These are phyloP conservation scores for Phytophthora sojae DNA, from an alignment of 352 stramenopile species.

Conservation along the genomic window DNA sequence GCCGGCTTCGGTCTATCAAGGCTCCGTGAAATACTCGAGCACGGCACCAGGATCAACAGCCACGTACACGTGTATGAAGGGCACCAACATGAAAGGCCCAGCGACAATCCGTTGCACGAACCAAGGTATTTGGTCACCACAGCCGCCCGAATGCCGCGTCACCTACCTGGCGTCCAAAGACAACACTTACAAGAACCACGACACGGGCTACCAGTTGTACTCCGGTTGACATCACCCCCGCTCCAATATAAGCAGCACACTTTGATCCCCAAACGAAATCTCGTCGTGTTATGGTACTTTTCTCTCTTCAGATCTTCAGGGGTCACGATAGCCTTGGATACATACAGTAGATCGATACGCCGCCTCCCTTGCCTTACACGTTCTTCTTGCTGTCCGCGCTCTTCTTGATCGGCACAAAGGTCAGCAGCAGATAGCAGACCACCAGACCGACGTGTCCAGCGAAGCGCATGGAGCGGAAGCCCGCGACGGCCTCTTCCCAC, in stretches of 20 bases:
- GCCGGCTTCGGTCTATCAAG: slow-evolving; percentile 49
- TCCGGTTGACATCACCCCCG: slow-evolving; percentile 44
- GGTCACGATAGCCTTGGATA: slow-evolving; percentile 19
- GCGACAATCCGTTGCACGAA: slow-evolving; percentile 42
- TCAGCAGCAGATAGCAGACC: slow-evolving; percentile 48
- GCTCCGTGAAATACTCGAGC: slow-evolving; percentile 46
- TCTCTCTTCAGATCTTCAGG: slow-evolving; percentile 11
- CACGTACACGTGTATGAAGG: slow-evolving; percentile 53
- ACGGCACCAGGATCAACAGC: slow-evolving; percentile 44
- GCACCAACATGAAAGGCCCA: slow-evolving; percentile 44
- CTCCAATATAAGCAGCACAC: not conserved
- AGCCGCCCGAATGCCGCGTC: slow-evolving; percentile 51
- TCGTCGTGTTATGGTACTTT: slow-evolving; percentile 32
- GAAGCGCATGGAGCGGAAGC: slow-evolving; percentile 69
- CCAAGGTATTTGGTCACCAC: slow-evolving; percentile 48
- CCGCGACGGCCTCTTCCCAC: slow-evolving; percentile 57
- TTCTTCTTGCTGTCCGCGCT: slow-evolving; percentile 36
- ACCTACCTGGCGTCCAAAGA: slow-evolving; percentile 53
- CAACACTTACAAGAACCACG: slow-evolving; percentile 64
- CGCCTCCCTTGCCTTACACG: slow-evolving; percentile 22
- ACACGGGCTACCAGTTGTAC: slow-evolving; percentile 63
- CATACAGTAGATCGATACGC: slow-evolving; percentile 8
- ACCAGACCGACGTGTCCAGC: slow-evolving; percentile 59
- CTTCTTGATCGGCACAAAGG: slow-evolving; percentile 54
- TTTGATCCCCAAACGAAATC: slow-evolving; percentile 17